phyloP scores from a whole-genome alignment of 305 asterid species.

The Vinca major region DNA sequence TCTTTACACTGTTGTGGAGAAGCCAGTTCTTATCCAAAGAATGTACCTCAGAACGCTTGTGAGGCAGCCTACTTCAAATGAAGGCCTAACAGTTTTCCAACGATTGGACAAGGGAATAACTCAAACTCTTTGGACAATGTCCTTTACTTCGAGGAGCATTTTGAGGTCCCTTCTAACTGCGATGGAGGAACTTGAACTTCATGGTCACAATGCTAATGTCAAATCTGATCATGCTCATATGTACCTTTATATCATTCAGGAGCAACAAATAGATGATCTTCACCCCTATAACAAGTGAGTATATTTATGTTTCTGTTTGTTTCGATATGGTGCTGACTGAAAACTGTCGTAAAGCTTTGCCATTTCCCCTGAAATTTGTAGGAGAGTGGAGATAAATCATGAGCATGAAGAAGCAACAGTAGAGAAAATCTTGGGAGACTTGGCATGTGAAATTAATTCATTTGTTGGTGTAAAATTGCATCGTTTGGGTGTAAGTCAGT shows the following conservation, averaged over 20 bases:
- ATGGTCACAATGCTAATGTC: slow-evolving; percentile 70
- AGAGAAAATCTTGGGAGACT: slow-evolving; percentile 52
- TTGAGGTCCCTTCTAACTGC: slow-evolving; percentile 80
- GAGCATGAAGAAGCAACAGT: slow-evolving; percentile 63
- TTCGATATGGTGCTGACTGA: not conserved
- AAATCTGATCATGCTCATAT: slow-evolving; percentile 92
- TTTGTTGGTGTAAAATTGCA: slow-evolving; percentile 89
- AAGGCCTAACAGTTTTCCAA: slow-evolving; percentile 56
- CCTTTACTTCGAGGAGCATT: slow-evolving; percentile 92
- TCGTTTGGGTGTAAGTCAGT: slow-evolving; percentile 82
- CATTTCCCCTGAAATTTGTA: slow-evolving; percentile 28
- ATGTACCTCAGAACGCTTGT: slow-evolving; percentile 89
- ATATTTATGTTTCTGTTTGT: slow-evolving; percentile 14
- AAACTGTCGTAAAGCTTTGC: not conserved
- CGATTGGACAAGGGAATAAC: slow-evolving; percentile 42
- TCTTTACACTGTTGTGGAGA: slow-evolving; percentile 75
- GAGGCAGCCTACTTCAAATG: slow-evolving; percentile 77
- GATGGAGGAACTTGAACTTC: slow-evolving; percentile 95
- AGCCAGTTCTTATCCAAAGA: slow-evolving; percentile 58
- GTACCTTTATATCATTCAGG: slow-evolving; percentile 74
- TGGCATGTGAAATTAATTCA: slow-evolving; percentile 61
- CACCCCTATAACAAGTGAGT: slow-evolving; percentile 72
- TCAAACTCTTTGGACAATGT: slow-evolving; percentile 47
- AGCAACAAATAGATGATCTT: slow-evolving; percentile 84
- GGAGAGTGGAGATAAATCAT: slow-evolving; percentile 42